A percentile compares a stretch with the other conserved stretches of the same genome.
Conservation (phyloP, 495 filamentous ascomycete genomes). For the Penicillium parvum region DNA sequence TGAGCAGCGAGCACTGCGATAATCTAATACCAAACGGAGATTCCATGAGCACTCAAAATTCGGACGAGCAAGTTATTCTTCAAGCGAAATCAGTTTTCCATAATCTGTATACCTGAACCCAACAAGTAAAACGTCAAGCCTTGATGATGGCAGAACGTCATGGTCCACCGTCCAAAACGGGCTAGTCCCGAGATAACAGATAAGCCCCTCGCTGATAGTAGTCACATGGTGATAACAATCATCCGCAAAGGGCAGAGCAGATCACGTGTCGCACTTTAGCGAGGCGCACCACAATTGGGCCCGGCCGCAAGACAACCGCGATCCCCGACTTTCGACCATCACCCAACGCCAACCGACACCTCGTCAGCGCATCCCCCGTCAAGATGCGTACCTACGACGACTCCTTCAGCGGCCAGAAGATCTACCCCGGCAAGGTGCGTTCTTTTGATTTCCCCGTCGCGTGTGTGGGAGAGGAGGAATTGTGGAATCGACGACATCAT, state of each 20-base stretch:
- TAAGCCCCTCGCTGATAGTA: neutral
- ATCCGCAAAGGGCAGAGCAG: slow-evolving; percentile 37
- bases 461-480: slow-evolving; percentile 18
- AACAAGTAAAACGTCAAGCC: neutral
- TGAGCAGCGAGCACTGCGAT: too few relatives aligned
- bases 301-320: slow-evolving; percentile 33
- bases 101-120: too few relatives aligned
- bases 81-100: too few relatives aligned
- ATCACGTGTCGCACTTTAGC: slow-evolving; percentile 48
- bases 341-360: slow-evolving; percentile 49
- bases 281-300: slow-evolving; percentile 50
- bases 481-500: slow-evolving; percentile 16
- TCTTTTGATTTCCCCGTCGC: slow-evolving; percentile 17
- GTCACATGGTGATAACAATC: slow-evolving; percentile 16
- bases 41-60: too few relatives aligned
- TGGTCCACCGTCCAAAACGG: neutral
- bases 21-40: too few relatives aligned
- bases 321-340: slow-evolving; percentile 45
- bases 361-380: slow-evolving; percentile 54
- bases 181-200: neutral
- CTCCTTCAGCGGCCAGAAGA: slow-evolving; percentile 94
- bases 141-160: too few relatives aligned
- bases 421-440: slow-evolving; percentile 98
- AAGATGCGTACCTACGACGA: slow-evolving; percentile 99
- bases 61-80: too few relatives aligned